Base-by-base conservation (phyloP, 2,329 filamentous ascomycete species). In the Colletotrichum sp. region DNA sequence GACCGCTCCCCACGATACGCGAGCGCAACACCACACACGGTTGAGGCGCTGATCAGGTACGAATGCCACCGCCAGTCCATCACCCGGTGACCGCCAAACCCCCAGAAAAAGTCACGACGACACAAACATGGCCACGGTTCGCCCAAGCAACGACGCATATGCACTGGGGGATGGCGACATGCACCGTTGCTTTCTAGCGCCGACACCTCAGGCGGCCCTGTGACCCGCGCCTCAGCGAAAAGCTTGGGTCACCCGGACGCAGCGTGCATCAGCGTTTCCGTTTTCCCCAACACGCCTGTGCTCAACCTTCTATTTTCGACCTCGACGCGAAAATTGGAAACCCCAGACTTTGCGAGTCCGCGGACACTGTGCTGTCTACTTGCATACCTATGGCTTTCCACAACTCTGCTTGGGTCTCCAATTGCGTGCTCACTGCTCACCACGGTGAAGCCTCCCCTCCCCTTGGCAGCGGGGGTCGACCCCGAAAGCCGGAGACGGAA, bases 401-500 rank as follows among this genome's bases (percentile, higher is more conserved):
- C 9, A 49, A n/a, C 39, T 49, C 39, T 49, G 44, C n/a, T n/a
- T 49, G 44, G 44, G 44, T 52, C 44, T 52, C 44, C 6, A 52
- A 67, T 68, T 32, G 65, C 65, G 49, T 68, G 65, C 59, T 34
- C 59, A 21, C 44, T 68, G 65, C 59, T 34, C 60, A 21, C 44
- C 44, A 52, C n/a, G 44, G 44, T 52, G 44, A 52, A 52, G 44
- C 44, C n/a, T 1, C 0, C 7, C 60, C 0, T n/a, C 62, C 32
- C 64, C 64, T 55, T 69, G 64, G 24, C 65, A 10, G 65, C 39
- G 57, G 71, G 28, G 26, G 57, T 28, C 24, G 44, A 28, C 34
- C 64, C 70, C 74, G 70, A 76, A 76, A 73, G 39, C 74, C 70
- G 74, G 74, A 76, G 70, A 60, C 70, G 70, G 74, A 28, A 49